Evolutionary conservation across 2,329 filamentous ascomycete species (phyloP).

Genomic region (Colletotrichum sp.): DNA sequence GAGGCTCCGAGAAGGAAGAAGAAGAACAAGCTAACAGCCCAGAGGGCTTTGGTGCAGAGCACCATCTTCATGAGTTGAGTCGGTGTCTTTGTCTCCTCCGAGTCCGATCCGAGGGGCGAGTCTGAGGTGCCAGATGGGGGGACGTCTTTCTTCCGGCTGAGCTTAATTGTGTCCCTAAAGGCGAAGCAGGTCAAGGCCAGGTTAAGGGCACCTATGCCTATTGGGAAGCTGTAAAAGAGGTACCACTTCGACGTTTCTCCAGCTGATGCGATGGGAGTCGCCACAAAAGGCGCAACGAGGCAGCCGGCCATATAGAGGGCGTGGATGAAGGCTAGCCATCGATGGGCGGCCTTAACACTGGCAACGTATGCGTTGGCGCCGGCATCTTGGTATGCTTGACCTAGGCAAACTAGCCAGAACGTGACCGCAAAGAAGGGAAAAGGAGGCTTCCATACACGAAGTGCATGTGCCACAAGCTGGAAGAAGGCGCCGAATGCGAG

Average conservation of each 20-base stretch:
- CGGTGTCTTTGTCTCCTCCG: conserved; percentile 32
- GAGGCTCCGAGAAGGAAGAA: conserved; percentile 65
- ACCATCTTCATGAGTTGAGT: conserved; percentile 48
- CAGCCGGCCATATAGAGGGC: conserved; percentile 65
- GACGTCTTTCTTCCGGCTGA: conserved; percentile 13
- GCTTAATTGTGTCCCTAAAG: conserved; percentile 52
- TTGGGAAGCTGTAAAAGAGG: conserved; percentile 60
- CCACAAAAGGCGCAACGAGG: conserved; percentile 60
- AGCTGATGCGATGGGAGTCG: conserved; percentile 52
- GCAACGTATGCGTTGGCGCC: conserved; percentile 68
- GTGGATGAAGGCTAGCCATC: conserved; percentile 69
- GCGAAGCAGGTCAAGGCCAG: conserved; percentile 48
- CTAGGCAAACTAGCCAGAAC: conserved; percentile 62
- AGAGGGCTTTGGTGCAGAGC: conserved; percentile 51
- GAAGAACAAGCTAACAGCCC: conserved; percentile 66
- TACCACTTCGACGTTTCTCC: conserved; percentile 49
- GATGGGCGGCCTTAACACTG: conserved; percentile 53
- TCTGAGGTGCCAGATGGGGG: conserved; percentile 23
- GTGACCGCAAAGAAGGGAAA: conserved; percentile 62
- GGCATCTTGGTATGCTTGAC: conserved; percentile 68
- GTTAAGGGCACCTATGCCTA: conserved; percentile 58
- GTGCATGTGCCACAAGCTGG: conserved; percentile 57
- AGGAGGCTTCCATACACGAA: conserved; percentile 61
- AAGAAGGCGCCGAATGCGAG: conserved; percentile 59
- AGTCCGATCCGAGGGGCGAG: not conserved